These are phyloP conservation scores for Pseudonectria foliicola DNA, from an alignment of 2,329 filamentous ascomycete genomes.

Conservation along the genomic window DNA sequence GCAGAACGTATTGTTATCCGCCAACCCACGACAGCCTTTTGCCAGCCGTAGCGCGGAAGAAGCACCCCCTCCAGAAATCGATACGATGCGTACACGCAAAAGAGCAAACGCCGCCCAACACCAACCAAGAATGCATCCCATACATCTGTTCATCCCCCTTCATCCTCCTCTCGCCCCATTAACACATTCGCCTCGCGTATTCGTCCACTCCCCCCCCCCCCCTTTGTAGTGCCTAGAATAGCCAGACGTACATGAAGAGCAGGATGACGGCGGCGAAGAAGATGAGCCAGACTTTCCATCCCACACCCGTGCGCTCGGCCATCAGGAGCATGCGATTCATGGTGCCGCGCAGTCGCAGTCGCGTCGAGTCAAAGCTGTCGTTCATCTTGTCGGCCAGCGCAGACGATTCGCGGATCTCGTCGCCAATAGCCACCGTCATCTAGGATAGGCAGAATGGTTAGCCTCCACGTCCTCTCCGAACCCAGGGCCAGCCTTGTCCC, in stretches of 20 bases:
- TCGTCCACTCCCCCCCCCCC: background rate
- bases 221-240: slow-evolving; percentile 51
- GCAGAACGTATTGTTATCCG: too few relatives aligned
- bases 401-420: slow-evolving; percentile 87
- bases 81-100: slow-evolving; percentile 1
- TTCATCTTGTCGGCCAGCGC: slow-evolving; percentile 93
- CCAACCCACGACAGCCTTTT: too few relatives aligned
- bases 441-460: slow-evolving; percentile 29
- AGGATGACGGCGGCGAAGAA: slow-evolving; percentile 81
- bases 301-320: slow-evolving; percentile 89
- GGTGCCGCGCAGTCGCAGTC: slow-evolving; percentile 74
- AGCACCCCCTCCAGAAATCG: background rate
- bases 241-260: slow-evolving; percentile 88
- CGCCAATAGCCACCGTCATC: slow-evolving; percentile 89
- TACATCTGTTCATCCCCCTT: slow-evolving; percentile 4
- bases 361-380: slow-evolving; percentile 81
- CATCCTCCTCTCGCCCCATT: slow-evolving; percentile 1
- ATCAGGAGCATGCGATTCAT: slow-evolving; percentile 97
- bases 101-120: slow-evolving; percentile 15
- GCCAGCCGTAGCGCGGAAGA: too few relatives aligned
- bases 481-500: slow-evolving; percentile 1
- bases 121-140: slow-evolving; percentile 16
- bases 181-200: background rate
- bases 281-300: slow-evolving; percentile 87
- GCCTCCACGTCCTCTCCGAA: too few relatives aligned